Evolutionary conservation across 805 yeast species (phyloP), one percentile per base, ranked within the genome.

Genomic region (Ogataea trehalophila): DNA sequence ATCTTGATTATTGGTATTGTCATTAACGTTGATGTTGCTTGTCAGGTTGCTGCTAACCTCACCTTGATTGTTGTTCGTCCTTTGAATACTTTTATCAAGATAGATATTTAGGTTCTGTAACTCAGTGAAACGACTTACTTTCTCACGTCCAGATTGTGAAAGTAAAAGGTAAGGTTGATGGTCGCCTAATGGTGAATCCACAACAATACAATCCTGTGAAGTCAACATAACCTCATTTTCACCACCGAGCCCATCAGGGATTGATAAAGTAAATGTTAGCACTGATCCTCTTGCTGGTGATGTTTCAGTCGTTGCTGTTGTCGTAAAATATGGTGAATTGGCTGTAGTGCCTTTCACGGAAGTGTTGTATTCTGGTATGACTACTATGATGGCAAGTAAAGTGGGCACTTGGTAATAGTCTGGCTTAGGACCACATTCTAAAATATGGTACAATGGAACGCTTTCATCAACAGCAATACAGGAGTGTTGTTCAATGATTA

Each of bases 181-280:
- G 14, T 14, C 61, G 14, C 52, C 57, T 4, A 44, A 42, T 13
- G 60, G 53, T 36, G 67, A 64, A 26, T 73, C 77, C 14, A 62
- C 61, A 6, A 74, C 49, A 13, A 74, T 71, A 52, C 77, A 72
- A 41, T 74, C 76, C 22, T 73, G 71, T 0, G 72, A 20, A 17
- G 16, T 42, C 14, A 33, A 18, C 16, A 13, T 31, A 39, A 43
- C 37, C 7, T n/a, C 29, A 33, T 31, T 31, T 16, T 39, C 35
- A 23, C 34, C 34, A 11, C n/a, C 22, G 11, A 1, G 31, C 31
- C 9, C 31, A 26, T 26, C 31, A 5, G 31, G 31, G 31, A 26
- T 26, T 9, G 31, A 26, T 26, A 26, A 26, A 11, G 31, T 9
- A 11, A 26, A 26, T 26, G 7, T 6, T 8, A 26, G 31, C 31